Conservation (phyloP, 495 filamentous ascomycete genomes). For the Alectoria sarmentosa region DNA sequence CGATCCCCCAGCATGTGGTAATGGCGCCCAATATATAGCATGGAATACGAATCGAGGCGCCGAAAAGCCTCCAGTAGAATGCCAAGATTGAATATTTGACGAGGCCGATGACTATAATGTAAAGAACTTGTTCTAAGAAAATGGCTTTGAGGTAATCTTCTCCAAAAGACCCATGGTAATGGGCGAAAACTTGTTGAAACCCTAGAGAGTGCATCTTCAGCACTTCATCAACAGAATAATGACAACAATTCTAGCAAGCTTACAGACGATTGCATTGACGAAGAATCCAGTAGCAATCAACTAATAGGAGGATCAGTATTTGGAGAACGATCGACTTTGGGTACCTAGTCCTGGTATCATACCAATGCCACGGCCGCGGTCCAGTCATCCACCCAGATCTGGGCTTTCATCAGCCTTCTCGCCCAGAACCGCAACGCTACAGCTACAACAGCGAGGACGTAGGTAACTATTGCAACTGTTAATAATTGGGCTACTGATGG, state of each 20-base stretch:
- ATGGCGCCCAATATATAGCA: conserved; percentile 12
- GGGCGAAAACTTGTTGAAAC: conserved; percentile 19
- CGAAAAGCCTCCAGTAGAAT: conserved; percentile 26
- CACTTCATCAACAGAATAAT: not conserved
- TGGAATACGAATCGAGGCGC: conserved; percentile 5
- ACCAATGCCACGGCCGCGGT: conserved; percentile 16
- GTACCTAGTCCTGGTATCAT: not conserved
- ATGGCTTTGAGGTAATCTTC: no score
- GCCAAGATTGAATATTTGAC: conserved; percentile 25
- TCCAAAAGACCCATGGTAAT: conserved; percentile 16
- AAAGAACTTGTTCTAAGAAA: conserved; percentile 23
- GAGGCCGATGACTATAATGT: conserved; percentile 14
- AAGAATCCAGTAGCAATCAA: not conserved
- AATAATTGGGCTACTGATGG: no score
- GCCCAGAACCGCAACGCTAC: conserved; percentile 6
- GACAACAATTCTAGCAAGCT: not conserved
- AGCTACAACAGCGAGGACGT: not conserved
- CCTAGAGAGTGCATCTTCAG: not conserved
- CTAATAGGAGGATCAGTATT: not conserved
- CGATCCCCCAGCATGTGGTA: conserved; percentile 11
- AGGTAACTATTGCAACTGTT: not conserved
- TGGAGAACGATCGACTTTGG: not conserved
- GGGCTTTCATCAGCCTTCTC: conserved; percentile 13
- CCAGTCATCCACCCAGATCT: conserved; percentile 21
- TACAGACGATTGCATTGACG: not conserved